Evolutionary conservation across 2,329 filamentous ascomycete species (phyloP).

Genomic region (Colletotrichum acutatum): DNA sequence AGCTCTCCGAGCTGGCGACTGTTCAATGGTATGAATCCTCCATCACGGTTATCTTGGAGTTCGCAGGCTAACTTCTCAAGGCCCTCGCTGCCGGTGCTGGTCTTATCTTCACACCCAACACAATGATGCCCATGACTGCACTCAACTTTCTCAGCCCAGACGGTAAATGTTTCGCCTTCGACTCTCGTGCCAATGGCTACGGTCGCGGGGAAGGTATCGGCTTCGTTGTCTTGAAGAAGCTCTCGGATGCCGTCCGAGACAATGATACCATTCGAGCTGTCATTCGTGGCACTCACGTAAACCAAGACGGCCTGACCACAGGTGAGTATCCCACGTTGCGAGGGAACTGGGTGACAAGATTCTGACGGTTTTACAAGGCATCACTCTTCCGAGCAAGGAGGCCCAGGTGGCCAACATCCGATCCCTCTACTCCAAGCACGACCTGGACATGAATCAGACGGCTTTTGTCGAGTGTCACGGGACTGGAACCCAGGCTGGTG

Average conservation of each 20-base stretch:
- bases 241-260: conserved; percentile 66
- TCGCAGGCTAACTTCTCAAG: conserved; percentile 42
- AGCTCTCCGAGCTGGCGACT: conserved; percentile 57
- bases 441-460: conserved; percentile 56
- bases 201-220: conserved; percentile 72
- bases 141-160: conserved; percentile 64
- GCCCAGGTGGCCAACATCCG: conserved; percentile 63
- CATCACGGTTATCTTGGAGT: background rate
- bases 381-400: conserved; percentile 66
- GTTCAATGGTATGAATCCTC: conserved; percentile 46
- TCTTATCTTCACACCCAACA: conserved; percentile 64
- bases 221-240: conserved; percentile 68
- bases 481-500: conserved; percentile 69
- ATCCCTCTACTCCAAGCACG: conserved; percentile 56
- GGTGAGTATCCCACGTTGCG: conserved; percentile 43
- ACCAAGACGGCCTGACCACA: conserved; percentile 68
- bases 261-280: conserved; percentile 68
- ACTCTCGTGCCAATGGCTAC: conserved; percentile 71
- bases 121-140: conserved; percentile 66
- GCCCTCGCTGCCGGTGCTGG: conserved; percentile 62
- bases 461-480: conserved; percentile 68
- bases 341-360: background rate
- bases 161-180: conserved; percentile 65
- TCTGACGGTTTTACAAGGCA: conserved; percentile 48
- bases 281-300: conserved; percentile 64